These are phyloP conservation scores for Ananas comosus DNA, from an alignment of 176 grass and related monocot species.

Conservation along the genomic window DNA sequence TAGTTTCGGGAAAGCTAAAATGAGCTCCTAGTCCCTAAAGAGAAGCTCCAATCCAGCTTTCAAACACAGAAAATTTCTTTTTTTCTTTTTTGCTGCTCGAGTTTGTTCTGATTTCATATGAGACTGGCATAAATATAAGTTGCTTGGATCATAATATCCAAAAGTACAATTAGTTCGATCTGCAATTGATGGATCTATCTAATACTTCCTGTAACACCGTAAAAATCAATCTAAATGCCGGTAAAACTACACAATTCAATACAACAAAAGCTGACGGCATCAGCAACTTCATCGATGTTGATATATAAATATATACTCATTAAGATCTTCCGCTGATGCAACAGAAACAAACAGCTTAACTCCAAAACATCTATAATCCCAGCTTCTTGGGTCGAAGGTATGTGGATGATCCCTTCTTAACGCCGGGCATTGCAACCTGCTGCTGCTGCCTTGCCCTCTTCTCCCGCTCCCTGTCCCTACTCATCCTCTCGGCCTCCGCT, in stretches of 20 bases:
- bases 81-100: too few relatives aligned
- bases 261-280: background rate
- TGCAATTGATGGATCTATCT: too few relatives aligned
- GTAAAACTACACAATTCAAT: background rate
- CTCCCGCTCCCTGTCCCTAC: conserved; percentile 57
- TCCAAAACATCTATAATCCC: conserved; percentile 41
- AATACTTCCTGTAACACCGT: too few relatives aligned
- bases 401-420: conserved; percentile 55
- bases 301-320: too few relatives aligned
- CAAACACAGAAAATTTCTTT: too few relatives aligned
- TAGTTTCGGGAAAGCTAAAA: too few relatives aligned
- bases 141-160: too few relatives aligned
- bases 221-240: background rate
- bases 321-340: background rate
- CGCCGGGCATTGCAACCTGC: conserved; percentile 82
- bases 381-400: conserved; percentile 70
- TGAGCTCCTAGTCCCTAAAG: too few relatives aligned
- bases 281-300: background rate
- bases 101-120: too few relatives aligned
- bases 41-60: too few relatives aligned
- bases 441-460: conserved; percentile 83
- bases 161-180: too few relatives aligned
- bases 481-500: conserved; percentile 33
- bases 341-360: background rate
- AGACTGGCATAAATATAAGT: too few relatives aligned